phyloP scores from a whole-genome alignment of 2,329 filamentous ascomycete genomes.

The Byssoonygena ceratinophila region DNA sequence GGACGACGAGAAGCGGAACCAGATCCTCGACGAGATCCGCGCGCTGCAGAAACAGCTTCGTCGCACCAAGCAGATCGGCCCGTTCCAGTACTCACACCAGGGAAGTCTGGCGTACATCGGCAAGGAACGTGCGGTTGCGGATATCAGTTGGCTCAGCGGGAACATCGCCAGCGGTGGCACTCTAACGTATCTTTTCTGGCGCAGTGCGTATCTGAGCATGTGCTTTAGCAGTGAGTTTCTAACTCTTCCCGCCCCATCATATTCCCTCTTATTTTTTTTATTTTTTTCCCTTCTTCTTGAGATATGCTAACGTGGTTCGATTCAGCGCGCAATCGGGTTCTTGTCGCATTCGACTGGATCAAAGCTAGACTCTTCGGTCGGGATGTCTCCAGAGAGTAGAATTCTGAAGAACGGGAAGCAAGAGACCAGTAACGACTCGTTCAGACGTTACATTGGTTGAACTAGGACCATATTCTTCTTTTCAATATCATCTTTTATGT shows the following conservation, averaged over 20 bases:
- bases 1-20: constrained; percentile 47
- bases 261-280: not conserved
- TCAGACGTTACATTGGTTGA: not conserved
- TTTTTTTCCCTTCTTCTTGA: not conserved
- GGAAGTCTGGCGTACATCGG: constrained; percentile 96
- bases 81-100: constrained; percentile 98
- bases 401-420: not conserved
- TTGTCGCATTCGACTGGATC: constrained; percentile 88
- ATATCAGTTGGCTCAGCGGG: constrained; percentile 93
- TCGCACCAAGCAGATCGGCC: constrained; percentile 86
- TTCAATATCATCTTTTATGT: no score
- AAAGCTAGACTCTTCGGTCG: constrained; percentile 96
- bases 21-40: constrained; percentile 66
- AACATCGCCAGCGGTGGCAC: constrained; percentile 90
- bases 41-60: constrained; percentile 74
- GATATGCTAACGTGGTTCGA: constrained; percentile 6
- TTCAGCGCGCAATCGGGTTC: constrained; percentile 78
- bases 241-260: not conserved
- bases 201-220: constrained; percentile 97
- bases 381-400: constrained; percentile 55
- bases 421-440: not conserved
- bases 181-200: constrained; percentile 96
- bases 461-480: no score
- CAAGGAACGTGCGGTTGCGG: constrained; percentile 92
- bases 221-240: constrained; percentile 95